Conservation (phyloP, 805 yeast genomes). For the Tanozyma kutaoensis region DNA sequence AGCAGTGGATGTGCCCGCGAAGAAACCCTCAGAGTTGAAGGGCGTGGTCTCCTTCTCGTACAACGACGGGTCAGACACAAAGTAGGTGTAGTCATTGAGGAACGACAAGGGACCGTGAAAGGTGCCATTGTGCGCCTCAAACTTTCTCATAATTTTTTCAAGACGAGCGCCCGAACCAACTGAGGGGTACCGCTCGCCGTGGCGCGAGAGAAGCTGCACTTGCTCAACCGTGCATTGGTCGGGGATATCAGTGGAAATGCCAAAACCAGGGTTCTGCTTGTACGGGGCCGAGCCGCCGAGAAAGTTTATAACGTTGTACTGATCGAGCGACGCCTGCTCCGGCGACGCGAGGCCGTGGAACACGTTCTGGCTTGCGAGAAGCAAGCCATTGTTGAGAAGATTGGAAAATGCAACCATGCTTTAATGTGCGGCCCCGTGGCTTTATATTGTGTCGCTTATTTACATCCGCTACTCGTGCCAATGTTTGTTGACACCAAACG, state of each 20-base stretch:
- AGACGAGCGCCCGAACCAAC: not conserved
- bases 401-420: conserved; percentile 20
- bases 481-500: no score
- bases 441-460: no score
- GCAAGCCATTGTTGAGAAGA: conserved; percentile 15
- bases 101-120: conserved; percentile 15
- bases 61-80: conserved; percentile 9
- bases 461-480: no score
- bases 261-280: conserved; percentile 36
- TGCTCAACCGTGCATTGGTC: no score
- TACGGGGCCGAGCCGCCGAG: conserved; percentile 50
- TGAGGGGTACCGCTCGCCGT: not conserved
- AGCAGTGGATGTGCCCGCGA: conserved; percentile 39
- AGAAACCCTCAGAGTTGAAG: conserved; percentile 29
- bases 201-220: not conserved
- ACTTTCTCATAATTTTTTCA: no score
- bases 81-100: not conserved
- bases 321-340: conserved; percentile 26
- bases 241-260: conserved; percentile 37
- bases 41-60: conserved; percentile 40
- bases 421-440: no score
- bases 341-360: conserved; percentile 23
- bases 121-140: not conserved
- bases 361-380: conserved; percentile 12
- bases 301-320: conserved; percentile 34